Evolutionary conservation across 1,139 yeast genomes (phyloP).

Genomic region (Magnusiomyces suaveolens): DNA sequence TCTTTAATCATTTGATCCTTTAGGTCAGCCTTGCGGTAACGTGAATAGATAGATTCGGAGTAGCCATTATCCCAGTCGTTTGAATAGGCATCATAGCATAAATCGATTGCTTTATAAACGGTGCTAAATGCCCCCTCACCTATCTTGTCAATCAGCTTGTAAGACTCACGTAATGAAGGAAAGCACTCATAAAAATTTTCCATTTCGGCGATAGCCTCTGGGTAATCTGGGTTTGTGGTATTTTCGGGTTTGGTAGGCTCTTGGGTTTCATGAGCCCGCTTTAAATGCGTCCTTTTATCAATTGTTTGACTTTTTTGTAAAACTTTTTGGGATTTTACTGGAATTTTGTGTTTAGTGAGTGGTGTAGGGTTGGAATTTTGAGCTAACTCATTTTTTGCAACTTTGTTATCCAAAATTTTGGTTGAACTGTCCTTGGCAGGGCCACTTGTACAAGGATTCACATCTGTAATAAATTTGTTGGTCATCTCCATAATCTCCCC

Average conservation of each 20-base stretch:
- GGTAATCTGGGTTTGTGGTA: not conserved
- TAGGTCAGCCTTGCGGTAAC: not conserved
- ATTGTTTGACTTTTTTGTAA: not conserved
- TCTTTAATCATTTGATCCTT: not conserved
- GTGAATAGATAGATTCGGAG: not conserved
- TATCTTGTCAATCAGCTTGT: constrained; percentile 66
- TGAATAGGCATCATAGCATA: constrained; percentile 29
- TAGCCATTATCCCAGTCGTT: constrained; percentile 23
- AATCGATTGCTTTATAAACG: constrained; percentile 80
- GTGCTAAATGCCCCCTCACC: constrained; percentile 95
- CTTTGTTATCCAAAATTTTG: too few relatives aligned
- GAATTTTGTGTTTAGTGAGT: too few relatives aligned
- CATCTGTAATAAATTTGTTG: too few relatives aligned
- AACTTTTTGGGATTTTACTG: too few relatives aligned
- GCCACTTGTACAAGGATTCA: too few relatives aligned
- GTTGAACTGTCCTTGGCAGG: too few relatives aligned
- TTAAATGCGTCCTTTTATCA: not conserved
- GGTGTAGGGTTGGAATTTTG: too few relatives aligned
- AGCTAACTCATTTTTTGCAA: too few relatives aligned
- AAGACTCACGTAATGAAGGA: constrained; percentile 49
- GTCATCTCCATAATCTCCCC: too few relatives aligned
- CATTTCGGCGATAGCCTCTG: constrained; percentile 40
- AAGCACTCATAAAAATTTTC: constrained; percentile 52
- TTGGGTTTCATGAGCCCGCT: not conserved
- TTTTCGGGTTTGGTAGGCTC: not conserved